These are phyloP conservation scores for Candida maesae DNA, from an alignment of 805 yeast genomes.

Conservation along the genomic window DNA sequence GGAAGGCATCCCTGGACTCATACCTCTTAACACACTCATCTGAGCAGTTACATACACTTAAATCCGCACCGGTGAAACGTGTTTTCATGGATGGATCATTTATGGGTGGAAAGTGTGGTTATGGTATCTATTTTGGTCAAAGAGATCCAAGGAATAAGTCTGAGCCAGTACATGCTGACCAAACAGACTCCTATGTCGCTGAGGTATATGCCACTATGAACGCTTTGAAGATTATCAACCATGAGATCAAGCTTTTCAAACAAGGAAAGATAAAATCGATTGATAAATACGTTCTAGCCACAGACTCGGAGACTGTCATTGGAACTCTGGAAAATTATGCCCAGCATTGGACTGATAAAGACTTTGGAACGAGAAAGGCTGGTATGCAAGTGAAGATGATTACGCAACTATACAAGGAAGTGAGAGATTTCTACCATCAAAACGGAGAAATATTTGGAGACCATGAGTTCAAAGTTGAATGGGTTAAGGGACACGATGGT, in stretches of 20 bases:
- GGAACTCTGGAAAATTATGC: constrained; percentile 57
- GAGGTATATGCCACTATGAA: constrained; percentile 65
- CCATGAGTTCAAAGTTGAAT: constrained; percentile 41
- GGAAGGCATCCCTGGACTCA: not conserved
- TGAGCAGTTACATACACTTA: constrained; percentile 9
- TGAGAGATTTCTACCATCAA: constrained; percentile 35
- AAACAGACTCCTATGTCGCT: constrained; percentile 76
- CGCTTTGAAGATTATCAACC: constrained; percentile 44
- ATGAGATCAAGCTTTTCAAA: constrained; percentile 29
- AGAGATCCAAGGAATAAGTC: constrained; percentile 52
- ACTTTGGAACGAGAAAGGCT: constrained; percentile 42
- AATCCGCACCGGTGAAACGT: not conserved
- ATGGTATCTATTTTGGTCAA: constrained; percentile 69
- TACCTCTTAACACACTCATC: constrained; percentile 6
- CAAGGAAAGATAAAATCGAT: constrained; percentile 14
- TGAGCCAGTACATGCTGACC: constrained; percentile 41
- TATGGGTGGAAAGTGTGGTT: constrained; percentile 63
- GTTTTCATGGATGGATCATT: constrained; percentile 79
- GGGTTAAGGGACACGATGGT: constrained; percentile 76
- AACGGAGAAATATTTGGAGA: constrained; percentile 26
- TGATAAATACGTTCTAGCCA: constrained; percentile 40
- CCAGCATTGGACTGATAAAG: constrained; percentile 50
- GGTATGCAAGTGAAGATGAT: constrained; percentile 29
- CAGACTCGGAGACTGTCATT: constrained; percentile 71
- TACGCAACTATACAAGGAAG: constrained; percentile 39